These are phyloP conservation scores for Neoscytalidium dimidiatum DNA, from an alignment of 2,329 filamentous ascomycete genomes.

Conservation along the genomic window DNA sequence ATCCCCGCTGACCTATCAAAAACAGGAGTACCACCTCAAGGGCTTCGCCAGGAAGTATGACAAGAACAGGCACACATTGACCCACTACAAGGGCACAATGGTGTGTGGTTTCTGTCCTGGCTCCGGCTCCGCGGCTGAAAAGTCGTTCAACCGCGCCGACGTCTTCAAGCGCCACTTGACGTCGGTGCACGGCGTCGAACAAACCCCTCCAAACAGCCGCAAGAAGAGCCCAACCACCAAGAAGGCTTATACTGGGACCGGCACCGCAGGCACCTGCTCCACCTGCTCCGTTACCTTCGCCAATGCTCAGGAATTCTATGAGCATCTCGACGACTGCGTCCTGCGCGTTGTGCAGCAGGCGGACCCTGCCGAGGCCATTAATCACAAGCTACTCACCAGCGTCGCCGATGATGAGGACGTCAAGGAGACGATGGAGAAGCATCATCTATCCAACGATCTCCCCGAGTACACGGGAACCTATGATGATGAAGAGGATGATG, in stretches of 20 bases:
- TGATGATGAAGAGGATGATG: conserved; percentile 64
- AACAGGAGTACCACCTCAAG: conserved; percentile 77
- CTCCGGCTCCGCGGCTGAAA: conserved; percentile 84
- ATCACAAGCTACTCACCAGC: conserved; percentile 42
- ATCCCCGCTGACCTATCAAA: not conserved
- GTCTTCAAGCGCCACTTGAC: conserved; percentile 95
- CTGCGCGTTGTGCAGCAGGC: conserved; percentile 58
- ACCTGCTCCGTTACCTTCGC: conserved; percentile 83
- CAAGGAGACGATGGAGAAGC: conserved; percentile 41
- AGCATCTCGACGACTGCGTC: conserved; percentile 74
- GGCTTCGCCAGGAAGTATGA: conserved; percentile 95
- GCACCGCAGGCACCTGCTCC: conserved; percentile 80
- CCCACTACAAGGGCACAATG: conserved; percentile 97
- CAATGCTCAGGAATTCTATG: conserved; percentile 55
- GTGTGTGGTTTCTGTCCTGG: conserved; percentile 93
- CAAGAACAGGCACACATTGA: conserved; percentile 91
- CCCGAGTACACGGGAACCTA: conserved; percentile 97
- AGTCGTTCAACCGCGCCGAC: conserved; percentile 93
- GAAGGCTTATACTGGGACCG: conserved; percentile 70
- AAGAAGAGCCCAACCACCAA: conserved; percentile 65
- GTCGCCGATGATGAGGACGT: conserved; percentile 43
- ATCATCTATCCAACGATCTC: conserved; percentile 58
- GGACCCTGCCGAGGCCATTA: conserved; percentile 45
- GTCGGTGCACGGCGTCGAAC: conserved; percentile 87
- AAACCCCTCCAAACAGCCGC: conserved; percentile 87